A percentile compares a stretch with the other conserved stretches of the same genome.
phyloP scores from a whole-genome alignment of 73 alveolate genomes.

The Breviolum minutum region DNA sequence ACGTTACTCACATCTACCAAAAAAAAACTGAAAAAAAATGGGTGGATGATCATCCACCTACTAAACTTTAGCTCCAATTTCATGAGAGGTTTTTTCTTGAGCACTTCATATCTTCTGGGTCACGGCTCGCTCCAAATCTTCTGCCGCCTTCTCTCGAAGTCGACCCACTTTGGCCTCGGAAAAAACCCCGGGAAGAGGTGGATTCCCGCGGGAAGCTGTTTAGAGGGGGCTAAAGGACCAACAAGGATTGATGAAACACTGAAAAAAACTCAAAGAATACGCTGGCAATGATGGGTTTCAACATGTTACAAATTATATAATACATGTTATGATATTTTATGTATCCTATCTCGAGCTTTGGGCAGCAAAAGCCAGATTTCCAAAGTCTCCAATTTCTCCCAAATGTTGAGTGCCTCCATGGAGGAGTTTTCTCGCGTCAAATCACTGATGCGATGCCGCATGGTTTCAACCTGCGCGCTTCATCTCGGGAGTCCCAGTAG shows the following conservation, averaged over 20 bases:
- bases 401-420: not conserved
- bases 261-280: no score
- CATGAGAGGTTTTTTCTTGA: not conserved
- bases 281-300: no score
- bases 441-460: not conserved
- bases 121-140: conserved; percentile 20
- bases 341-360: no score
- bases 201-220: not conserved
- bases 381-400: no score
- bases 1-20: not conserved
- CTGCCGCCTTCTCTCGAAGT: conserved; percentile 24
- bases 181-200: not conserved
- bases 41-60: not conserved
- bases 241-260: no score
- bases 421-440: not conserved
- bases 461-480: not conserved
- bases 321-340: no score
- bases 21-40: no score
- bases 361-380: no score
- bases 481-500: not conserved
- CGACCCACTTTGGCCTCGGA: not conserved
- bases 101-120: not conserved
- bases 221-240: no score
- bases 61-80: no score
- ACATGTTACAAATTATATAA: no score